Percentiles rank a stretch among this genome's conserved stretches.
Conservation (phyloP, 2,329 filamentous ascomycete genomes). For the Pyrenochaeta sp. region DNA sequence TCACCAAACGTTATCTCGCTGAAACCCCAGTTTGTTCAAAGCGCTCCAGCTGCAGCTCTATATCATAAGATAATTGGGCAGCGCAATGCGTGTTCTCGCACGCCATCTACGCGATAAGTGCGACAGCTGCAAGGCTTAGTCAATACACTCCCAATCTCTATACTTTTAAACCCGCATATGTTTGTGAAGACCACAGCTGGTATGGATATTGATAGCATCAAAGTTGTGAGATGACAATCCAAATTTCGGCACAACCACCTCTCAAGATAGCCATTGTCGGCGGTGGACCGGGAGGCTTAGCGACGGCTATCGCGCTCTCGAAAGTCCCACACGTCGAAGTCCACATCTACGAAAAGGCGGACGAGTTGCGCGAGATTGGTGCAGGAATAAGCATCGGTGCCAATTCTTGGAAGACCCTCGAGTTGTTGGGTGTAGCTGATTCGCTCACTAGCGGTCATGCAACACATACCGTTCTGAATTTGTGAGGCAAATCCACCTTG, state of each 20-base stretch:
- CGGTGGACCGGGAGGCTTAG: conserved; percentile 52
- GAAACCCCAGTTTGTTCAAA: no score
- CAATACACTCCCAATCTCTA: no score
- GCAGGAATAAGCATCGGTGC: conserved; percentile 58
- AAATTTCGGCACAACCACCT: not conserved
- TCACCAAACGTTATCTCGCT: no score
- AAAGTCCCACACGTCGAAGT: conserved; percentile 53
- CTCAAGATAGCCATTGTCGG: conserved; percentile 51
- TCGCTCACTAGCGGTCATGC: conserved; percentile 39
- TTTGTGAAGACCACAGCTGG: no score
- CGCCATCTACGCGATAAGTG: no score
- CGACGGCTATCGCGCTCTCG: conserved; percentile 57
- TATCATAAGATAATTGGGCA: no score
- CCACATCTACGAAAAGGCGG: conserved; percentile 57
- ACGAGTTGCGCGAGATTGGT: conserved; percentile 57
- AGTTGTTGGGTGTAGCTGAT: conserved; percentile 55
- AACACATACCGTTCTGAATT: conserved; percentile 41
- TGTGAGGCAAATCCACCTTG: conserved; percentile 28
- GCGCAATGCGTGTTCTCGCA: no score
- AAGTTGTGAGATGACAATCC: conserved; percentile 14
- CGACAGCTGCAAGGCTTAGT: no score
- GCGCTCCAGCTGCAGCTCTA: no score
- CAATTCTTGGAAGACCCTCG: conserved; percentile 60
- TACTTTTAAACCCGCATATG: no score
- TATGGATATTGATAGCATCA: no score